These are phyloP conservation scores for Neopestalotiopsis clavispora DNA, from an alignment of 2,329 filamentous ascomycete species.

Conservation along the genomic window DNA sequence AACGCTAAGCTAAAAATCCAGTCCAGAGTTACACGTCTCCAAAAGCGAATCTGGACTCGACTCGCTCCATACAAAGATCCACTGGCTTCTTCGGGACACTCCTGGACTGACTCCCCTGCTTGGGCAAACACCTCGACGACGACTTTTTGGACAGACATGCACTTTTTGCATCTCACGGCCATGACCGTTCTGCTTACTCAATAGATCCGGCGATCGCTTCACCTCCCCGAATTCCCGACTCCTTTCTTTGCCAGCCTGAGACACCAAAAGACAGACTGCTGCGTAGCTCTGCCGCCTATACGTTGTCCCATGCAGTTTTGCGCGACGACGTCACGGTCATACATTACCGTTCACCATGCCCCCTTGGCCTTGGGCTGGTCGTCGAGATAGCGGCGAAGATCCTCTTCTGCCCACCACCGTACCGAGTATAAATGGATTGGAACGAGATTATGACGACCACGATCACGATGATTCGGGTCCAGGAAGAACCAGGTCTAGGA, in stretches of 20 bases:
- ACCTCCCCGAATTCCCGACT: not conserved
- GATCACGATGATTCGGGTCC: constrained; percentile 30
- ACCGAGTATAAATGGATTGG: constrained; percentile 36
- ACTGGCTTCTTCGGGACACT: constrained; percentile 1
- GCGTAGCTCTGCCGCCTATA: constrained; percentile 1
- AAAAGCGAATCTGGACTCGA: constrained; percentile 10
- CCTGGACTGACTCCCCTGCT: not conserved
- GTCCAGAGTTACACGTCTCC: constrained; percentile 17
- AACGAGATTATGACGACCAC: constrained; percentile 29
- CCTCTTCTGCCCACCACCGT: constrained; percentile 41
- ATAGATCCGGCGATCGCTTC: not conserved
- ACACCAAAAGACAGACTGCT: not conserved
- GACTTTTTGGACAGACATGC: not conserved
- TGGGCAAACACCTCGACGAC: not conserved
- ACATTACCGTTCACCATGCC: constrained; percentile 36
- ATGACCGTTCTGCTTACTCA: not conserved
- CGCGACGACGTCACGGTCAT: constrained; percentile 25
- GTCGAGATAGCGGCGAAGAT: constrained; percentile 36
- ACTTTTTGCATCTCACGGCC: not conserved
- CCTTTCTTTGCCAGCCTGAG: not conserved
- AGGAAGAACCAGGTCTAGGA: constrained; percentile 39
- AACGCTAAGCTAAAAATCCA: constrained; percentile 13
- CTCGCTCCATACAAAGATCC: not conserved
- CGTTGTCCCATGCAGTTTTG: constrained; percentile 17
- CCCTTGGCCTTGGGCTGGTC: constrained; percentile 42